Base-by-base conservation (phyloP, 768 basidiomycete species). In the Botryobasidium botryosum region DNA sequence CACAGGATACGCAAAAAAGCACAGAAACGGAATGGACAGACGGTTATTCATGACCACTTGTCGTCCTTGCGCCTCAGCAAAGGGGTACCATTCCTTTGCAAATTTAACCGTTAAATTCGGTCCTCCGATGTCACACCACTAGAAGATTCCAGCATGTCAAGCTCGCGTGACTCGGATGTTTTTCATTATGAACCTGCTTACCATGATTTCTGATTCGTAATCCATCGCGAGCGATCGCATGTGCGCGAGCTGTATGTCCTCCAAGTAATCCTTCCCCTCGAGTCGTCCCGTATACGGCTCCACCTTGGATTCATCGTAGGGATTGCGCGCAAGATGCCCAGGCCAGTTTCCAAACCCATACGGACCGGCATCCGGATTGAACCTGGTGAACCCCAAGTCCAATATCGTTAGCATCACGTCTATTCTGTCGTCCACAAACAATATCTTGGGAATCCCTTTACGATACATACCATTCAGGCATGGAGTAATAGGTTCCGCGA, bases 61-160 rank as follows among this genome's bases (percentile, higher is more conserved):
- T 27, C 65, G 59, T 2, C 68, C 56, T 47, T 63, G 32, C 3
- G 44, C 46, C 44, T 48, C 47, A 7, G 52, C 46, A 17, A 33
- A 36, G 5, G 48, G 28, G 43, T 50, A 55, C 49, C 50, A 55
- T 18, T 51, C 44, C 6, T 46, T 33, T 0, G 48, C 46, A 37
- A 55, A 49, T 8, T 44, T 21, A 1, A 31, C 26, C 0, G 51
- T 52, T 13, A 52, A 45, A 32, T 55, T 52, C 10, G 52, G 49
- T 5, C 58, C 57, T 7, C 61, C 73, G 6, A 73, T 74, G 49
- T 74, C 71, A 31, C 72, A 73, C 72, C 72, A 72, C 66, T 69
- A 48, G 17, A 43, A 43, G 26, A 50, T 52, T 2, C 62, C 21
- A 55, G 48, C 17, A 33, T 17, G 31, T 8, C 31, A 8, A 33